Evolutionary conservation across 352 stramenopile species (phyloP), one percentile per base, ranked within the genome.

Genomic region (Phytophthora lateralis): DNA sequence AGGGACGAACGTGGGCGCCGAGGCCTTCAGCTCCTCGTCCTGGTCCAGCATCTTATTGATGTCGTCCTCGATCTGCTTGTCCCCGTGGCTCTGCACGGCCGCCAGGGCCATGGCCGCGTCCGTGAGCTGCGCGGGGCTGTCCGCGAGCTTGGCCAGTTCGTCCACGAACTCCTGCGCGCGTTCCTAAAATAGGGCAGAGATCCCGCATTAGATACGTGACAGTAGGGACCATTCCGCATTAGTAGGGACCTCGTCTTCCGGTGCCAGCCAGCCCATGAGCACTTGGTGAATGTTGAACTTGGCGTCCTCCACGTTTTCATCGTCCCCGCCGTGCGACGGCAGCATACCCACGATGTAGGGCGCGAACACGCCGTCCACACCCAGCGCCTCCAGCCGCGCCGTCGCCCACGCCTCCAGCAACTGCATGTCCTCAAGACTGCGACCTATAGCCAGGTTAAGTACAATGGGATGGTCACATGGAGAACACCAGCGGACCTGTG

Each of bases 341-440:
- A 93, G 55, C 82, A 95, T 95, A 18, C 76, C 81, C 32, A 93
- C 79, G 18, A 95, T 78, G 61, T 93, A 95, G 17, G 82, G 86
- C 17, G 86, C 86, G 55, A 95, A 95, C 38, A 93, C 85, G 39
- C 80, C 76, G 66, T 95, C 86, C 4, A 95, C 86, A 29, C 84
- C 82, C 38, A 95, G 72, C 35, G 60, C 75, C 53, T 90, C 79
- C 35, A 95, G 70, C 42, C 72, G 80, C 66, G 74, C 56, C 12
- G 70, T 84, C 29, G 86, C 77, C 86, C 86, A 95, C 38, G 67
- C 66, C 58, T 90, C 78, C 15, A 95, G 72, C 69, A 73, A 55
- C 67, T 73, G 63, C 69, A 76, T 76, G 18, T n/a, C 41, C 18
- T 20, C 41, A 8, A 29, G 29, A 21, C 10, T 29, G 26, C 21